These are phyloP conservation scores for Gracilariopsis chorda DNA, from an alignment of 23 red algal genomes.

Conservation along the genomic window DNA sequence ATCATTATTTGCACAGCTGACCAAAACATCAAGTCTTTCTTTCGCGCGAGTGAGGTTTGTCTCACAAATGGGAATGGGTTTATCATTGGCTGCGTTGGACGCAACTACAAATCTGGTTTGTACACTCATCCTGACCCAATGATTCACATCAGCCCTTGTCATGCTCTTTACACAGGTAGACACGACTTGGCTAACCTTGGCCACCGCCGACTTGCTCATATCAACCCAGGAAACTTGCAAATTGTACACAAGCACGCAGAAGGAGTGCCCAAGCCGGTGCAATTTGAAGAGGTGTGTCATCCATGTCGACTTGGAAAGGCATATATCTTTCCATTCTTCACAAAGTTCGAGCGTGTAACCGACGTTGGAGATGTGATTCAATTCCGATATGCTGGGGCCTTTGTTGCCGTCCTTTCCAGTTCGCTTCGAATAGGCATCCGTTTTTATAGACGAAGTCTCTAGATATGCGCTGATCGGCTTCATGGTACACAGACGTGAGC, in stretches of 20 bases:
- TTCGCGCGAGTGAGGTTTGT: neutral
- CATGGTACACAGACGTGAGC: neutral
- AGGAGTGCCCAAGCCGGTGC: neutral
- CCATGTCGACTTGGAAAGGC: neutral
- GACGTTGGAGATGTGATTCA: neutral
- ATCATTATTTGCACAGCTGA: neutral
- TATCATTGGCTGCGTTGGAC: neutral
- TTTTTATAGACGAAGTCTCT: neutral
- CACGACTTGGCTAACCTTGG: neutral
- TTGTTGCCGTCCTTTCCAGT: neutral
- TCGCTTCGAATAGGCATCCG: neutral
- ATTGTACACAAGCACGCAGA: neutral
- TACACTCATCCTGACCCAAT: neutral
- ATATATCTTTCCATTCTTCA: neutral
- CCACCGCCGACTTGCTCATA: neutral
- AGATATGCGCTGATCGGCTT: neutral
- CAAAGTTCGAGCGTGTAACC: neutral
- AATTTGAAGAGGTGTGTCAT: neutral
- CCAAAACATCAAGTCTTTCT: neutral
- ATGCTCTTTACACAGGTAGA: neutral
- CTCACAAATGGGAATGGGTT: too few relatives aligned
- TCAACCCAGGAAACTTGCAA: neutral
- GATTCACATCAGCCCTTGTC: neutral
- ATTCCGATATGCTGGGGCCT: neutral
- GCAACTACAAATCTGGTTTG: neutral